Base-by-base conservation (phyloP, 2,329 filamentous ascomycete genomes). In the Fusarium incarnatum region DNA sequence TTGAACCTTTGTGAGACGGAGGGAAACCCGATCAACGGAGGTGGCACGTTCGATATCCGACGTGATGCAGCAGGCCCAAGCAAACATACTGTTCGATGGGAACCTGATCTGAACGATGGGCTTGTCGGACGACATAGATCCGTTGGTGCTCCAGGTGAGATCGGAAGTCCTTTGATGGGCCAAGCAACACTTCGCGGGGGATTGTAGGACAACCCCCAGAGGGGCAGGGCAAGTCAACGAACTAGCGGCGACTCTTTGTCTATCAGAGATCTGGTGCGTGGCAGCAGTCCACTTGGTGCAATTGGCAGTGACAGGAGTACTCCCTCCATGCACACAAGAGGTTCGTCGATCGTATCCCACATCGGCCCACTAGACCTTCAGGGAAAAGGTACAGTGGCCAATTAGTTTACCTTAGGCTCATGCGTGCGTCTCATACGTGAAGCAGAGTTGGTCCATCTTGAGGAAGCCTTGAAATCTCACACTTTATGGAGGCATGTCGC, bases 1-100 rank as follows among this genome's bases (percentile, higher is more conserved):
- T 85, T 95, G 41, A 89, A 92, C 60, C 91, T 97, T 62, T 96
- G 93, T 78, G 95, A 98, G 75, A 97, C 95, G 1, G 93, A 97
- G 78, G 96, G 96, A 60, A 97, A 92, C 74, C 78, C 83, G 4
- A 89, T 91, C 63, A 98, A 98, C 75, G 96, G 96, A 47, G 95
- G 95, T 46, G 96, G 96, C n/a, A 91, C 87, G 27, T 97, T 99
- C 76, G 89, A 92, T 34, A 85, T 92, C 68, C 87, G 86, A 65
- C 84, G 86, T 41, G 86, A 88, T 50, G 66, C 65, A n/a, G 62
- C 60, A 30, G 83, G 75, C 2, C 70, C 74, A 28, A 81, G 79
- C n/a, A 79, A 80, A 60, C 77, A 79, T 40, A 73, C 74, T 9
- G 85, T 91, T 54, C 83, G 87, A 18, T 89, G 87, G 80, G 84